Base-by-base conservation (phyloP, 2,329 filamentous ascomycete species). In the Paecilomyces fulvus region DNA sequence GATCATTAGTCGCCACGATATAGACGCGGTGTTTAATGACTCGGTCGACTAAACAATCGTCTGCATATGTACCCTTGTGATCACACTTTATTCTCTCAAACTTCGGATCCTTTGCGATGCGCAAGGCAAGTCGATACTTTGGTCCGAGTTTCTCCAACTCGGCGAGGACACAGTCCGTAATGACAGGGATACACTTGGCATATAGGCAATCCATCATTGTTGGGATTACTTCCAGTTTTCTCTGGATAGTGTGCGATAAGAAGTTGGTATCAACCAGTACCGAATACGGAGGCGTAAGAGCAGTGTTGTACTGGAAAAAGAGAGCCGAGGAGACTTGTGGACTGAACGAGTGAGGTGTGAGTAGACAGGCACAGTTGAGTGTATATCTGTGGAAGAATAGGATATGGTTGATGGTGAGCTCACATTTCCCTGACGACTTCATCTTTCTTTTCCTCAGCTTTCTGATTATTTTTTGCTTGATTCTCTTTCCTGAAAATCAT, bases 161-260 rank as follows among this genome's bases (percentile, higher is more conserved):
- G 55, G 86, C 87, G 82, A 92, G 86, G 63, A 86, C 86, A 76
- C 88, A 92, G 62, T 84, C 83, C 1, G 91, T 96, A 63, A 97
- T 91, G 61, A 94, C 87, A 17, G 91, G 90, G 21, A 86, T 90
- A 71, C 89, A 94, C 67, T 95, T 95, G 17, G 92, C 92, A 71
- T 92, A 95, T 3, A 99, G 81, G 55, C 89, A 88, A 72, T 96
- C 91, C 90, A 96, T 96, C 79, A 96, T 89, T 2, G 87, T 86
- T 59, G 92, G 87, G 20, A 95, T 81, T 11, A 97, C 78, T 31
- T 92, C 90, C 20, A 97, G 83, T 76, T 99, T 97, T 63, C 88
- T 85, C 73, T 92, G 89, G 1, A 97, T 89, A 0, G 91, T 94
- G 73, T 96, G 91, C 43, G 86, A 90, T 60, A 96, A 81, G 69